These are phyloP conservation scores for Suhomyces sp. DNA, from an alignment of 805 yeast species.

Conservation along the genomic window DNA sequence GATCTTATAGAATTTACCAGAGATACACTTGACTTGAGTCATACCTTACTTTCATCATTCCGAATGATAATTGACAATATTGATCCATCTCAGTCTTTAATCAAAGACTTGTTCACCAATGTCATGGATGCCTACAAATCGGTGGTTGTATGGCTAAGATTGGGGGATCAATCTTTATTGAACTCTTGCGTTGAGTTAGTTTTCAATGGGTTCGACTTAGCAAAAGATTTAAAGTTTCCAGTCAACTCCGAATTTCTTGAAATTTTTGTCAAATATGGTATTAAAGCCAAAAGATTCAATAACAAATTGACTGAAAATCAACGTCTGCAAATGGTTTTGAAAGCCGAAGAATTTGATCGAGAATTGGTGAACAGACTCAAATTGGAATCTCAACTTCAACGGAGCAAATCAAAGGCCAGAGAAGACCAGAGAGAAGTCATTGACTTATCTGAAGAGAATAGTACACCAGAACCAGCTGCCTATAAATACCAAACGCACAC, in stretches of 20 bases:
- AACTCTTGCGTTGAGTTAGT: slow-evolving; percentile 72
- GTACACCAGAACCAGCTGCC: slow-evolving; percentile 13
- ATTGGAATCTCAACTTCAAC: slow-evolving; percentile 14
- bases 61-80: slow-evolving; percentile 35
- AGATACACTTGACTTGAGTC: slow-evolving; percentile 79
- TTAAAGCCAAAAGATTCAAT: slow-evolving; percentile 63
- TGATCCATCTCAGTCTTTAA: background rate
- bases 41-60: slow-evolving; percentile 63
- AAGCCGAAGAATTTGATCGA: slow-evolving; percentile 57
- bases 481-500: slow-evolving; percentile 23
- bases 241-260: slow-evolving; percentile 55
- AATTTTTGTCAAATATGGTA: slow-evolving; percentile 61
- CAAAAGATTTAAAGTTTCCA: slow-evolving; percentile 50
- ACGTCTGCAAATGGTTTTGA: slow-evolving; percentile 57
- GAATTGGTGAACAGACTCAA: slow-evolving; percentile 53
- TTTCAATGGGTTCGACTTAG: slow-evolving; percentile 63
- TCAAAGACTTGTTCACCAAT: slow-evolving; percentile 41
- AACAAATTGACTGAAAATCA: slow-evolving; percentile 71
- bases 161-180: slow-evolving; percentile 75
- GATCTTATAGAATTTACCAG: slow-evolving; percentile 78
- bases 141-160: slow-evolving; percentile 76
- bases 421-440: slow-evolving; percentile 5
- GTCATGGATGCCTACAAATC: slow-evolving; percentile 63
- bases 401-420: slow-evolving; percentile 7
- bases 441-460: slow-evolving; percentile 2